Evolutionary conservation across 176 grass and related monocot genomes (phyloP), one percentile per base, ranked within the genome.

Genomic region (Poa annua): DNA sequence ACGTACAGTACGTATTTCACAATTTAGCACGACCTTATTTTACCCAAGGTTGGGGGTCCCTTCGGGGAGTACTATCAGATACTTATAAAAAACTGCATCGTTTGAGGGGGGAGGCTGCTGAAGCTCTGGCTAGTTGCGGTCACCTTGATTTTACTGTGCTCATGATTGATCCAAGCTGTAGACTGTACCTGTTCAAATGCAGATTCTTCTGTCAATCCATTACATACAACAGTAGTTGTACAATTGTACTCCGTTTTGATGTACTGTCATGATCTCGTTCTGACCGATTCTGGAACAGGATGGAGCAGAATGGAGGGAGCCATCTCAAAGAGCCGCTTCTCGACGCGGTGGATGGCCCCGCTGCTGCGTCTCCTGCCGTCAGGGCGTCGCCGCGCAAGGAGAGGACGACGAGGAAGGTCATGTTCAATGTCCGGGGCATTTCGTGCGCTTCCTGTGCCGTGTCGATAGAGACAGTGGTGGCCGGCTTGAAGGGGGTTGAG

Each of bases 391-490:
- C 80, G 20, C 68, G 74, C n/a, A 88, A 83, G 48, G 90, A 88
- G 54, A 87, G 85, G 59, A 92, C 83, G 68, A 91, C 70, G 0
- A 90, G 62, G 80, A 88, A 96, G 80, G 86, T 80, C 53, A 78
- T 64, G 76, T 87, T 99, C 83, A 96, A 62, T 70, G 84, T 99
- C 38, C 76, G 86, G 16, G 96, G 91, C 20, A 96, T 99, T 11
- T 88, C 90, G 1, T 99, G 93, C 11, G 89, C 93, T 20, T 99
- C 96, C 41, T 94, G 96, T 70, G 83, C 89, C 16, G 83, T 57
- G 45, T 90, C 82, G 39, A 99, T 96, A 62, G 93, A 99, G 84
- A 89, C 96, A 0, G 89, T 90, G 22, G 87, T 99, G 41, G 88
- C 88, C 0, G 77, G 74, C 36, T 86, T 99, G 76, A 83, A 90